Base-by-base conservation (phyloP, 176 grass and related monocot genomes). In the Themeda triandra region DNA sequence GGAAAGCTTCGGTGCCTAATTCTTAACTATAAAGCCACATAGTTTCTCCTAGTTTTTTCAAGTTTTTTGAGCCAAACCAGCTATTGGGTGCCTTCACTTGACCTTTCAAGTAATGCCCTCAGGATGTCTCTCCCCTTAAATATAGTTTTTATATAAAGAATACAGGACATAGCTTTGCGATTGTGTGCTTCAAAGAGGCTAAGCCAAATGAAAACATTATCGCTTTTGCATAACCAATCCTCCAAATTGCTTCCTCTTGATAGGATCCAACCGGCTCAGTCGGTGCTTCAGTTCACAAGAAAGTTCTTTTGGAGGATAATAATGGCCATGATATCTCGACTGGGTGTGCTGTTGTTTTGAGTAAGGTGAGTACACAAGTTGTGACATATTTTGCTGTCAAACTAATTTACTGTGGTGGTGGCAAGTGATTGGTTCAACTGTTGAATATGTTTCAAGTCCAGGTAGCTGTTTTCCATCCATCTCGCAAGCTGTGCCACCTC, bases 241-340 rank as follows among this genome's bases (percentile, higher is more conserved):
- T 62, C 58, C 58, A 27, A 27, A 41, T n/a, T 66, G 6, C 30
- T 71, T 36, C 23, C 23, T 69, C 29, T 81, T 66, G 6, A 41
- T 86, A 92, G 92, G 92, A 94, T 68, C 87, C 85, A 35, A 77
- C 75, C 1, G 87, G 72, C 23, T 77, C 17, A 12, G 77, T 94
- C 28, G 37, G 48, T 36, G 92, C 90, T 69, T 77, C 82, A 21
- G 64, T 92, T 66, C 89, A 92, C 65, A 75, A 60, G 44, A 89
- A 87, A 83, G 90, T 81, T 21, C 21, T 90, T 44, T 63, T 60
- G 9, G 62, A 84, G 19, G 71, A 67, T 29, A 88, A 74, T 69
- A 40, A 81, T 73, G 76, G 46, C 4, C 56, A 46, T 3, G 69
- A 85, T 83, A 85, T 94, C 49, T 86, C 92, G 13, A 37, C 86